phyloP scores from a whole-genome alignment of 768 basidiomycete genomes.

The Galerina sulciceps region DNA sequence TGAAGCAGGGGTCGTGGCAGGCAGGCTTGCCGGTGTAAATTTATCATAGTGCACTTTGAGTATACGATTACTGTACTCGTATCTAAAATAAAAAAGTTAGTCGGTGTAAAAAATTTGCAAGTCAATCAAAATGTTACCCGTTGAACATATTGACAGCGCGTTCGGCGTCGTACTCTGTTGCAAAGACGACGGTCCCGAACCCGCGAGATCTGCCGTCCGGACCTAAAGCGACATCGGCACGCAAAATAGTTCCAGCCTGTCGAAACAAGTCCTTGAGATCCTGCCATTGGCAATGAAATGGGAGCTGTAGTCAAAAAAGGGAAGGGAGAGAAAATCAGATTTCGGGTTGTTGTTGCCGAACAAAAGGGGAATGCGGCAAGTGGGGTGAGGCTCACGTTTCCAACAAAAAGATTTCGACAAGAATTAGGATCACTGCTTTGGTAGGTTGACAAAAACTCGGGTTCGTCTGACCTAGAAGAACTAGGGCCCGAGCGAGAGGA shows the following conservation, averaged over 20 bases:
- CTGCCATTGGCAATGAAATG: conserved; percentile 97
- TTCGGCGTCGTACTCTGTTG: conserved; percentile 82
- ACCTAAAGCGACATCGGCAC: conserved; percentile 90
- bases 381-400: conserved; percentile 64
- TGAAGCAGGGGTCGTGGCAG: neutral
- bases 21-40: conserved; percentile 48
- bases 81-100: conserved; percentile 46
- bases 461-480: conserved; percentile 13
- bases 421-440: conserved; percentile 25
- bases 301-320: conserved; percentile 54
- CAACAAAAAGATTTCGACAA: conserved; percentile 78
- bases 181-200: conserved; percentile 90
- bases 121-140: conserved; percentile 59
- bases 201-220: conserved; percentile 89
- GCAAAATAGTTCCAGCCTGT: conserved; percentile 85
- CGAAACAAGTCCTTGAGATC: conserved; percentile 97
- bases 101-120: conserved; percentile 7
- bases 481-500: conserved; percentile 3
- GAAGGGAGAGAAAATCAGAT: conserved; percentile 40
- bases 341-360: neutral
- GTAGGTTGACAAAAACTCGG: conserved; percentile 30
- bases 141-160: conserved; percentile 88
- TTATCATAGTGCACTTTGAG: conserved; percentile 94
- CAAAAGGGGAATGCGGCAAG: conserved; percentile 50
- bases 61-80: conserved; percentile 84